A percentile compares a stretch with the other conserved stretches of the same genome.
Conservation (phyloP, 2,329 filamentous ascomycete species). For the Epichloe bromicola region DNA sequence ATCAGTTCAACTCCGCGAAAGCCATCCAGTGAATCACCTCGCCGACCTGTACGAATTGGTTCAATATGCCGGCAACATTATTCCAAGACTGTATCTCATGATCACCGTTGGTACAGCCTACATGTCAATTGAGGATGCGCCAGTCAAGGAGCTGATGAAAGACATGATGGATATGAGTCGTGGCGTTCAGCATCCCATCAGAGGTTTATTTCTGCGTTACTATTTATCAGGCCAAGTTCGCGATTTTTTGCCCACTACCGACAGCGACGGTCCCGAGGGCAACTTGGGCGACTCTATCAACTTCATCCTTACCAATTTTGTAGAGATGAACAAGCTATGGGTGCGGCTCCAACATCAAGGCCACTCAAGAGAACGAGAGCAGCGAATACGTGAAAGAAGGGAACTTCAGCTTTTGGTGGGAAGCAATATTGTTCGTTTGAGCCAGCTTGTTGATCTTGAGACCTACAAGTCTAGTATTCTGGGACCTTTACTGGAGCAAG, state of each 20-base stretch:
- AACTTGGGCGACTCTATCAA: constrained; percentile 96
- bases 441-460: constrained; percentile 88
- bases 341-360: constrained; percentile 94
- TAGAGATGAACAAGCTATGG: constrained; percentile 99
- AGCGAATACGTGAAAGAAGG: constrained; percentile 85
- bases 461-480: constrained; percentile 87
- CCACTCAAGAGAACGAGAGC: constrained; percentile 86
- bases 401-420: constrained; percentile 92
- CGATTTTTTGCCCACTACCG: constrained; percentile 71
- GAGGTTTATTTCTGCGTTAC: constrained; percentile 88
- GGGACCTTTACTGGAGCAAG: constrained; percentile 81
- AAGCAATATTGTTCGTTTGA: constrained; percentile 88
- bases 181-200: constrained; percentile 91
- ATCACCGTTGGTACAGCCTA: constrained; percentile 98
- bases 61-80: constrained; percentile 95
- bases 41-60: constrained; percentile 96
- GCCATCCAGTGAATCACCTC: constrained; percentile 93
- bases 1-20: constrained; percentile 91
- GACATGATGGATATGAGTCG: constrained; percentile 99
- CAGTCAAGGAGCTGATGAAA: constrained; percentile 99
- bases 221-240: constrained; percentile 91
- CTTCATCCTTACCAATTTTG: constrained; percentile 96
- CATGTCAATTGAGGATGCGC: constrained; percentile 96
- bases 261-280: constrained; percentile 81
- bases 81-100: constrained; percentile 95